Evolutionary conservation across 257 asterid species (phyloP), one percentile per base, ranked within the genome.

Genomic region (Scutellaria galericulata): DNA sequence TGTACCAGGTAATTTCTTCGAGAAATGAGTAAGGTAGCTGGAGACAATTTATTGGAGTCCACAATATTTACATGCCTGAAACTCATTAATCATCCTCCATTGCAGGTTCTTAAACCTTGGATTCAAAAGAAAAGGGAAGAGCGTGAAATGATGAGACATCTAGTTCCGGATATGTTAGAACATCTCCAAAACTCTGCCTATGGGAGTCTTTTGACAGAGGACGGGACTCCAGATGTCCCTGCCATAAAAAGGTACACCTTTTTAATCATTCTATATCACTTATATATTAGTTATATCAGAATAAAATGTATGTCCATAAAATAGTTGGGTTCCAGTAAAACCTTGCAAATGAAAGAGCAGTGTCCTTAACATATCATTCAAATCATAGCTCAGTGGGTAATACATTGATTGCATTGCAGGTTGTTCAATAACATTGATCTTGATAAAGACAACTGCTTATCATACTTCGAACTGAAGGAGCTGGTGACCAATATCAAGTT

Each of bases 41-140:
- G 57, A 60, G 66, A 60, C 47, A 13, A 31, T 7, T 31, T 11
- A 5, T 4, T 31, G 27, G 76, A 72, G 66, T 78, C 84, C 47
- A 74, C 80, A n/a, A 6, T 62, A 27, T 13, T 47, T 24, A 24
- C 14, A 31, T 47, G 67, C 24, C 18, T 54, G 50, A 64, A 57
- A 15, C 55, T 55, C 14, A n/a, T 31, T 40, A 14, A 63, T 54
- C 9, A 37, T 44, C n/a, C 2, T 44, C n/a, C 2, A 12, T 8
- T 13, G 22, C 78, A 84, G 87, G 76, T 86, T 64, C 88, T 89
- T 56, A 65, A 72, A 45, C 84, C 95, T 1, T 90, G 86, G 87
- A 69, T 86, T n/a, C 77, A 80, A 66, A 86, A 83, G 92, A 85
- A 84, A 66, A 75, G 82, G 73, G 88, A 88, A 61, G 95, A 86